Evolutionary conservation across 305 asterid species (phyloP).

Genomic region (Withania somnifera): DNA sequence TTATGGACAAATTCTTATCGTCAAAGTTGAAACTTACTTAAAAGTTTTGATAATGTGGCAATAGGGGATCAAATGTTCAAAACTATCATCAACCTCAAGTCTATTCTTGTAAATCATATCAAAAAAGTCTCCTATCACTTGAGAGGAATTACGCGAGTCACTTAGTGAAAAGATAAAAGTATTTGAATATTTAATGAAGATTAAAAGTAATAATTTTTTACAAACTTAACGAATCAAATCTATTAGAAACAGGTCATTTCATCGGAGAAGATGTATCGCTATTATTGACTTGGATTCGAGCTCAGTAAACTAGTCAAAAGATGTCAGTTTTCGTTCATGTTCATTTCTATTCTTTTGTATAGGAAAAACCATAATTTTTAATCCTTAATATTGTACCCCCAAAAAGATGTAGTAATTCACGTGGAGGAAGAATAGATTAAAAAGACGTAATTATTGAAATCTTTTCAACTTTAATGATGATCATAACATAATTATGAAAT

Average conservation of each 20-base stretch:
- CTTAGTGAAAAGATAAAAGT: neutral
- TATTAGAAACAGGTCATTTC: neutral
- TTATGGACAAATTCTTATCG: no score
- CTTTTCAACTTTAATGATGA: neutral
- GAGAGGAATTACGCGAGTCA: no score
- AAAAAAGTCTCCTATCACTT: neutral
- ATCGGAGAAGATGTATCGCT: neutral
- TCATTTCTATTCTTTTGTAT: no score
- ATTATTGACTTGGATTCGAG: neutral
- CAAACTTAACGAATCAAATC: neutral
- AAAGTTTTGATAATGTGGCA: no score
- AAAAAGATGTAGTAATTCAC: neutral
- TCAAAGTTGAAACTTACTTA: no score
- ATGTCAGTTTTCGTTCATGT: no score
- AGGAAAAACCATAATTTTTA: no score
- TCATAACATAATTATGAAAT: neutral
- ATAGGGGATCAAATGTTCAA: no score
- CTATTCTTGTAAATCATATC: neutral
- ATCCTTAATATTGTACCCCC: no score
- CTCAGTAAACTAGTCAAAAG: no score
- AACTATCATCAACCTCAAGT: no score
- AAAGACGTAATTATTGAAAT: neutral
- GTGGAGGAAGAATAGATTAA: neutral
- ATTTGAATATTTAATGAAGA: neutral
- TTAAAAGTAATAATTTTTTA: neutral